Evolutionary conservation across 208 protist genomes (phyloP).

Genomic region (Sergeia podlipaevii): DNA sequence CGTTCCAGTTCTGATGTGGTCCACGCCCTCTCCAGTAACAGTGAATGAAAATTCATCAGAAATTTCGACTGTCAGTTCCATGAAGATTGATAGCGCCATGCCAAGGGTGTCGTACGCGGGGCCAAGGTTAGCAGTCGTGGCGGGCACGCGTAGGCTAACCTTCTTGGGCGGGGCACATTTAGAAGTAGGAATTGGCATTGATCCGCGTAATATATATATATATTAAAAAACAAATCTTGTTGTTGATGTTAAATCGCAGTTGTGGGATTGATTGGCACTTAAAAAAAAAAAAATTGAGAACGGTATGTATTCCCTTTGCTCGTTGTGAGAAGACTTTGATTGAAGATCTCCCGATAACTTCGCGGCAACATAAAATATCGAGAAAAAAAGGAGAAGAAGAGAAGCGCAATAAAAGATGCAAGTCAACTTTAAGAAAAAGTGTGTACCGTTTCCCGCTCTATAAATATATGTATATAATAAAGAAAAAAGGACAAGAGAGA

Average conservation of each 20-base stretch:
- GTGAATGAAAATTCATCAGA: conserved; percentile 69
- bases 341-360: no score
- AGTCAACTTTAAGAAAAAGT: no score
- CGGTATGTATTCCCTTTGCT: neutral
- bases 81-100: conserved; percentile 91
- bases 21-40: conserved; percentile 74
- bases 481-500: neutral
- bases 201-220: neutral
- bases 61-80: conserved; percentile 84
- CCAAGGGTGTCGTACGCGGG: conserved; percentile 90
- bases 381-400: no score
- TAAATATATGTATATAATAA: neutral
- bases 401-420: no score
- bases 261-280: no score
- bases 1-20: conserved; percentile 47
- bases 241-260: no score
- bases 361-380: no score
- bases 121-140: conserved; percentile 93
- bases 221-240: neutral
- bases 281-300: conserved; percentile 9
- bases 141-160: conserved; percentile 85
- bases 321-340: no score
- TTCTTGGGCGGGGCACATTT: conserved; percentile 25
- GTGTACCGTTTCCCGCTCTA: no score
- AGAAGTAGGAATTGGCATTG: neutral